Evolutionary conservation across 2,329 filamentous ascomycete genomes (phyloP), one percentile per base, ranked within the genome.

Genomic region (Colletotrichum simmondsii): DNA sequence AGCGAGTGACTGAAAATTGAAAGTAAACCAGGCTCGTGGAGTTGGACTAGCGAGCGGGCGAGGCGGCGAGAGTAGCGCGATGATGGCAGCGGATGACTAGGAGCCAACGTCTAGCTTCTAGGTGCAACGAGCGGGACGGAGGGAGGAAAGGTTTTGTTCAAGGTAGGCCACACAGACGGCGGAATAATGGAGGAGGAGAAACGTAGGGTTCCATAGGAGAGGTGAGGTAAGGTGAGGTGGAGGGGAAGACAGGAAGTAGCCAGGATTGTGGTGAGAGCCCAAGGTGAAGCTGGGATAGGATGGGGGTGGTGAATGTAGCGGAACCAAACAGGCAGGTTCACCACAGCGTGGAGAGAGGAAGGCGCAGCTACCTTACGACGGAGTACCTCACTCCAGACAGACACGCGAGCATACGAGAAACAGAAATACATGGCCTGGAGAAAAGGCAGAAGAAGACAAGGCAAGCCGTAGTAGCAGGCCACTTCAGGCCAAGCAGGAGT

Each of bases 1-100:
- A 49, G 70, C 60, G 70, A 72, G 52, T 32, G 69, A 72, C 42
- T 26, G 32, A n/a, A 32, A 57, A 54, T 22, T 37, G 37, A 30
- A 32, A 68, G 49, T 42, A 30, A 54, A 65, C 32, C 42, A 65
- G 54, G 5, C 46, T 70, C 52, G 57, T 60, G 19, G 28, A 6
- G 28, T 62, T 28, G 14, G 11, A 7, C 68, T 68, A 68, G 65
- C 57, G 58, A 68, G 65, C 54, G 65, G 19, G 22, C 22, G 30
- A 63, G 58, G 58, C 46, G 58, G 46, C 46, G 57, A 67, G 26
- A 14, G 54, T 49, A 52, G 53, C 42, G 19, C 32, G 57, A 11
- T 24, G 65, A 62, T 35, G 37, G 46, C 24, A 53, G 30, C 30
- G 24, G 16, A 49, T 6, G 56, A 64, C 12, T 49, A 32, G 24